A percentile compares a stretch with the other conserved stretches of the same genome.
These are phyloP conservation scores for Coemansia sp. DNA, from an alignment of 192 early-diverging fungal species.

Conservation along the genomic window DNA sequence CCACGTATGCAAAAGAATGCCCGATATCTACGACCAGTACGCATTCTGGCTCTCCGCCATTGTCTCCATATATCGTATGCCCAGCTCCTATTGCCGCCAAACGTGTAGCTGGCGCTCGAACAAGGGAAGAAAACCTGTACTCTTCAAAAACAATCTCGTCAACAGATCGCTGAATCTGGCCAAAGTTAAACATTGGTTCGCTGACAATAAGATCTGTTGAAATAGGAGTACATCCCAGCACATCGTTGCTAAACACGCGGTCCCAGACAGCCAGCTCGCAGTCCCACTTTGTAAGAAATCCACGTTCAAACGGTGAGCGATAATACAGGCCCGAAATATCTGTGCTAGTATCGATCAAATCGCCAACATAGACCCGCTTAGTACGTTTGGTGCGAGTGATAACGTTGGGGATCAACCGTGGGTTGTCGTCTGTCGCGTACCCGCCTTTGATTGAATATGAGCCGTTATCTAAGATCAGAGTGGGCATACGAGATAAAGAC, in stretches of 20 bases:
- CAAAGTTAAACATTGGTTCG: slow-evolving; percentile 82
- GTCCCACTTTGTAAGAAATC: slow-evolving; percentile 79
- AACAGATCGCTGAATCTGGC: slow-evolving; percentile 66
- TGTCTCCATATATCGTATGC: slow-evolving; percentile 16
- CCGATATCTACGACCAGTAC: slow-evolving; percentile 77
- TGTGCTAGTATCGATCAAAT: slow-evolving; percentile 63
- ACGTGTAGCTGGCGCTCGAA: slow-evolving; percentile 30
- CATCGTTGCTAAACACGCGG: slow-evolving; percentile 65
- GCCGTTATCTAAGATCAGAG: slow-evolving; percentile 74
- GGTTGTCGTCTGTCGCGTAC: slow-evolving; percentile 22
- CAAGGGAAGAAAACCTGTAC: slow-evolving; percentile 65
- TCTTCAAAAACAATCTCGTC: slow-evolving; percentile 90
- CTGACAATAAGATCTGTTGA: slow-evolving; percentile 68
- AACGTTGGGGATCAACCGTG: slow-evolving; percentile 29
- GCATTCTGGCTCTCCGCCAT: slow-evolving; percentile 54
- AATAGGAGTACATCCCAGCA: slow-evolving; percentile 65
- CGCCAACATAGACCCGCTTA: slow-evolving; percentile 69
- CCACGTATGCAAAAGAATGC: slow-evolving; percentile 79
- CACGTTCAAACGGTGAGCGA: slow-evolving; percentile 82
- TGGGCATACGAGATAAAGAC: slow-evolving; percentile 18
- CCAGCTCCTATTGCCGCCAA: slow-evolving; percentile 11
- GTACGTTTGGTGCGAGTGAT: slow-evolving; percentile 57
- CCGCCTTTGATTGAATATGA: slow-evolving; percentile 70
- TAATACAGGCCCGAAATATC: slow-evolving; percentile 77
- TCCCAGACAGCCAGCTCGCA: slow-evolving; percentile 81